Conservation (phyloP, 2,329 filamentous ascomycete genomes). For the Trichophyton benhamiae region DNA sequence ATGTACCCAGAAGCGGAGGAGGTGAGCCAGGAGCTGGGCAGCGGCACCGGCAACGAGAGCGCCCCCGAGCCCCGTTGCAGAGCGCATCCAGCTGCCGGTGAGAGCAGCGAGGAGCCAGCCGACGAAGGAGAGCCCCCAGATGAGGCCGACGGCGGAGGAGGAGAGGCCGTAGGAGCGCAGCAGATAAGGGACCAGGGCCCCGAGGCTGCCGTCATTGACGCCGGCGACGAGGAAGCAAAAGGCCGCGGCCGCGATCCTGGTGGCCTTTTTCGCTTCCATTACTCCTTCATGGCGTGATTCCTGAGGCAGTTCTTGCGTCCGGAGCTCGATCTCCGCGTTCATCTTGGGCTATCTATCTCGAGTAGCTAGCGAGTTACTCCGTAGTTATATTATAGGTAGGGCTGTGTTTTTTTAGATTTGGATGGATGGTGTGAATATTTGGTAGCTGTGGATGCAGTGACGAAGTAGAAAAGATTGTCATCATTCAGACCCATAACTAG, state of each 20-base stretch:
- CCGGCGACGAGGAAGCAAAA: conserved; percentile 56
- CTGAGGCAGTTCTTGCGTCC: neutral
- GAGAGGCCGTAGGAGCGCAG: conserved; percentile 44
- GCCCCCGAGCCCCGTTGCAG: conserved; percentile 44
- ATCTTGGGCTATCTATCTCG: neutral
- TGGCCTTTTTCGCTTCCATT: neutral
- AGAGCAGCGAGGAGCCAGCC: conserved; percentile 50
- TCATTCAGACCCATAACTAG: no score
- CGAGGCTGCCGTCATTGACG: conserved; percentile 52
- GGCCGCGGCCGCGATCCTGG: conserved; percentile 43
- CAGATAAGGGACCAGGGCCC: conserved; percentile 51
- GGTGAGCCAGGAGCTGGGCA: conserved; percentile 43
- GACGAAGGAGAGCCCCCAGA: conserved; percentile 45
- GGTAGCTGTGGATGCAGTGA: no score
- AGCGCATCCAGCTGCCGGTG: conserved; percentile 42
- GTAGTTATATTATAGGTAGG: no score
- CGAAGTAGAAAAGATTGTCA: no score
- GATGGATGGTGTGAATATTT: no score
- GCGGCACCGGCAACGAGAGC: conserved; percentile 45
- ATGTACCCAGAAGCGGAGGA: conserved; percentile 41
- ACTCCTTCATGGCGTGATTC: neutral
- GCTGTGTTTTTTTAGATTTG: no score
- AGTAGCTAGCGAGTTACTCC: no score
- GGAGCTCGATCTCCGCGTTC: neutral
- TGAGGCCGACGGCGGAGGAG: conserved; percentile 40